A percentile compares a stretch with the other conserved stretches of the same genome.
Conservation (phyloP, 2,329 filamentous ascomycete species). For the Arthrinium puccinioides region DNA sequence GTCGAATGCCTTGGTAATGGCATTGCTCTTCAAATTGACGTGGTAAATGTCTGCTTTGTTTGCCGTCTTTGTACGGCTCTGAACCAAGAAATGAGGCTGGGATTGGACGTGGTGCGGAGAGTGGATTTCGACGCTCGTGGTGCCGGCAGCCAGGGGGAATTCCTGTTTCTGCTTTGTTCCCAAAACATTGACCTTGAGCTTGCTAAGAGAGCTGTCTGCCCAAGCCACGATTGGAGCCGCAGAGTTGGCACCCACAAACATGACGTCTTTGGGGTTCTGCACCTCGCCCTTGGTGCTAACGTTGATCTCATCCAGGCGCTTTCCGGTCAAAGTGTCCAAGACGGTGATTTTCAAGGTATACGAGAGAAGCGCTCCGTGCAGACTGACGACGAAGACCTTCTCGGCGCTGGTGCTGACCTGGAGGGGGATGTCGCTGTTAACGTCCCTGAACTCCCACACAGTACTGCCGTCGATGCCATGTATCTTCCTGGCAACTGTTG, state of each 20-base stretch:
- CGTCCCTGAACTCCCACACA: slow-evolving; percentile 72
- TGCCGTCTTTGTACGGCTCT: slow-evolving; percentile 61
- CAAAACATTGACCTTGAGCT: slow-evolving; percentile 65
- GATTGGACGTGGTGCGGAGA: slow-evolving; percentile 67
- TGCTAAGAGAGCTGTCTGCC: slow-evolving; percentile 56
- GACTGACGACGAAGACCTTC: slow-evolving; percentile 68
- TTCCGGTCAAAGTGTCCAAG: slow-evolving; percentile 67
- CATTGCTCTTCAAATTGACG: slow-evolving; percentile 62
- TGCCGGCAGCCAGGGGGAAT: slow-evolving; percentile 40
- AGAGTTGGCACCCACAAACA: slow-evolving; percentile 70
- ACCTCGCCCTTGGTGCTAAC: slow-evolving; percentile 72
- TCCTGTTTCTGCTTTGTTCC: slow-evolving; percentile 51
- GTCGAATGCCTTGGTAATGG: slow-evolving; percentile 70
- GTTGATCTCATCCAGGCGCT: slow-evolving; percentile 62
- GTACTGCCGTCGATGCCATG: slow-evolving; percentile 65
- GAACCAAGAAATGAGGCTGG: slow-evolving; percentile 76
- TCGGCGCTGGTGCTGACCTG: slow-evolving; percentile 65
- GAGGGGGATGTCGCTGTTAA: slow-evolving; percentile 62
- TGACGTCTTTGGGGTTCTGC: slow-evolving; percentile 53
- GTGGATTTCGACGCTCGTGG: slow-evolving; percentile 56
- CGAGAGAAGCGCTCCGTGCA: slow-evolving; percentile 62
- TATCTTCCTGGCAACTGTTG: slow-evolving; percentile 59
- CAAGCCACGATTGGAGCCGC: slow-evolving; percentile 69
- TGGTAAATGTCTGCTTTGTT: slow-evolving; percentile 86
- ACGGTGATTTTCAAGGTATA: slow-evolving; percentile 71